Base-by-base conservation (phyloP, 116 monocot species). In the Thalassia testudinum region DNA sequence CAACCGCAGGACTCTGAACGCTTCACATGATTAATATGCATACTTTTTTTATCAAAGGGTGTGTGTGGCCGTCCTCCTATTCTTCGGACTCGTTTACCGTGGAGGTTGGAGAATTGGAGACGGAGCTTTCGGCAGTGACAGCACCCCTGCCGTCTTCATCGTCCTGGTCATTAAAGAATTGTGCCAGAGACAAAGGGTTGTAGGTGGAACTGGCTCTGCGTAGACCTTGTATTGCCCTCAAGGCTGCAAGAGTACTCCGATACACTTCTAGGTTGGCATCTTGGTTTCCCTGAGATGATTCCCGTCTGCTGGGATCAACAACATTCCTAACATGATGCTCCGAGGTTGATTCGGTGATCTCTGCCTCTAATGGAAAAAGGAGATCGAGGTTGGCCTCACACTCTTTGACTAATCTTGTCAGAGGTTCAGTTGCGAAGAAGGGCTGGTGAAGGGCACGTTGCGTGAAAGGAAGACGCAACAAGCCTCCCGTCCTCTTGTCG, bases 371-470 rank as follows among this genome's bases (percentile, higher is more conserved):
- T 1, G 87, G 92, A 44, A 92, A 92, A 26, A 92, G 83, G 52
- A 83, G 72, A 57, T 92, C 92, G 5, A 92, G 72, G 62, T 83
- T 87, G 43, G 74, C 77, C 66, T 92, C 92, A 47, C 92, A 87
- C 50, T 83, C 83, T 12, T 37, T 79, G 42, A 92, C 83, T 54
- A 92, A 73, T 29, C 83, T 56, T 5, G 80, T 78, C 26, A 92
- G 67, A 30, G 83, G 87, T n/a, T 92, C 92, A 15, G 80, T 83
- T 26, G 87, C 80, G 50, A 92, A 92, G 66, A 92, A 92, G 8
- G 92, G 92, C 61, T 92, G 80, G 34, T 72, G 75, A 45, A 79
- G 83, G 1, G 72, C 87, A 42, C 82, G 83, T 17, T 77, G 79
- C 24, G 79, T 87, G 75, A 87, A 92, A 26, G 80, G 92, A 24